phyloP scores from a whole-genome alignment of 495 filamentous ascomycete genomes.

The Aspergillus nanangensis region DNA sequence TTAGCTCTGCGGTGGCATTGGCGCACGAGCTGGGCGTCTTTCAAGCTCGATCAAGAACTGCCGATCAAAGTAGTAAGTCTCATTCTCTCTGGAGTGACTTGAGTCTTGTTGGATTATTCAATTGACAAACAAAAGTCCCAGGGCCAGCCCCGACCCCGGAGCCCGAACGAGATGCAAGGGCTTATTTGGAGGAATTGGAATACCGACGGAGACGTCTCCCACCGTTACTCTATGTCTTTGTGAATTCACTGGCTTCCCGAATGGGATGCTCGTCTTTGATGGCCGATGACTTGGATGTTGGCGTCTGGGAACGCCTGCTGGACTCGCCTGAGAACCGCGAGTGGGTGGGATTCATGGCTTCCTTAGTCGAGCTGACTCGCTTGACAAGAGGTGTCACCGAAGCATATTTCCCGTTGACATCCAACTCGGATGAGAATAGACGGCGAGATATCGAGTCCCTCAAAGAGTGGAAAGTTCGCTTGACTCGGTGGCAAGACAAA shows the following conservation, averaged over 20 bases:
- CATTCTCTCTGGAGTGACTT: too few species aligned
- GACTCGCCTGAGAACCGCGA: constrained; percentile 11
- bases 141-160: constrained; percentile 4
- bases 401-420: constrained; percentile 18
- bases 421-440: neutral
- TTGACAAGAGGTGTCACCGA: constrained; percentile 25
- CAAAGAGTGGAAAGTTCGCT: constrained; percentile 23
- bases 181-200: constrained; percentile 19
- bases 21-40: constrained; percentile 37
- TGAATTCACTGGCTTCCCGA: constrained; percentile 29
- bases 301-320: constrained; percentile 21
- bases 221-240: constrained; percentile 32
- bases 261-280: constrained; percentile 34
- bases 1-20: constrained; percentile 32
- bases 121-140: constrained; percentile 2
- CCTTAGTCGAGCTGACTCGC: constrained; percentile 29
- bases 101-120: constrained; percentile 13
- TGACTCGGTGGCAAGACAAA: constrained; percentile 23
- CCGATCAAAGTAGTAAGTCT: too few species aligned
- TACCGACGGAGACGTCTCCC: constrained; percentile 22
- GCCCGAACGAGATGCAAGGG: too few species aligned
- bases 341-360: constrained; percentile 16
- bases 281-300: too few species aligned
- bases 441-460: constrained; percentile 16
- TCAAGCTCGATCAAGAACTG: too few species aligned